Percentiles rank a stretch among this genome's conserved stretches.
These are phyloP conservation scores for Tulasnella sp. DNA, from an alignment of 768 basidiomycete species.

Conservation along the genomic window DNA sequence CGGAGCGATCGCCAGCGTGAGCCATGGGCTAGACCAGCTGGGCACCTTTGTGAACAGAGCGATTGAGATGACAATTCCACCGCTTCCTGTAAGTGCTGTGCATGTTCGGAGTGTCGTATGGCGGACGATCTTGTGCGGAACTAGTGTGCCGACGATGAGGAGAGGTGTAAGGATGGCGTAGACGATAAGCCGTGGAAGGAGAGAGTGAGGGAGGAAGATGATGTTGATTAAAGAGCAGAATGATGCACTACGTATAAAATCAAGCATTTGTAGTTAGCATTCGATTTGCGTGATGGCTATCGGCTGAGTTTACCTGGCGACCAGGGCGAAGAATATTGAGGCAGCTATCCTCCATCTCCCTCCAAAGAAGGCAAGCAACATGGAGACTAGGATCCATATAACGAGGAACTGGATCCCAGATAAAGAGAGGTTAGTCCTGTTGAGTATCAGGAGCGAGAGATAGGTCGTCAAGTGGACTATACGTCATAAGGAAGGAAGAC, in stretches of 20 bases:
- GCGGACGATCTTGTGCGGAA: slow-evolving; percentile 36
- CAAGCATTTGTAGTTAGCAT: background rate
- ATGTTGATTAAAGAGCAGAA: slow-evolving; percentile 42
- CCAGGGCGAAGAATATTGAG: slow-evolving; percentile 36
- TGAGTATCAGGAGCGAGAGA: slow-evolving; percentile 45
- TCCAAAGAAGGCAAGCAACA: slow-evolving; percentile 37
- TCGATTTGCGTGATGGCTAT: background rate
- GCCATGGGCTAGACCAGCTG: slow-evolving; percentile 44
- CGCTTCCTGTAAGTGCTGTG: slow-evolving; percentile 43
- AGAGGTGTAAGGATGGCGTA: slow-evolving; percentile 29
- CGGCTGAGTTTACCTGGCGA: slow-evolving; percentile 39
- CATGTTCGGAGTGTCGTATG: slow-evolving; percentile 41
- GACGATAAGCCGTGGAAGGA: slow-evolving; percentile 38
- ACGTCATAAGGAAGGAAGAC: slow-evolving; percentile 12
- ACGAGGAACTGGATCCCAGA: slow-evolving; percentile 45
- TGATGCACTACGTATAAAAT: slow-evolving; percentile 26
- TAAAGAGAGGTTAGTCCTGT: slow-evolving; percentile 33
- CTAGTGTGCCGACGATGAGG: slow-evolving; percentile 31
- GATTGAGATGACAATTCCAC: slow-evolving; percentile 42
- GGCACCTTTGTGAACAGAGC: slow-evolving; percentile 36
- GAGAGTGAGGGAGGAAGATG: slow-evolving; percentile 39
- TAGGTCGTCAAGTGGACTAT: slow-evolving; percentile 51
- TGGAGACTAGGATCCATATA: slow-evolving; percentile 44
- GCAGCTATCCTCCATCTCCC: slow-evolving; percentile 46
- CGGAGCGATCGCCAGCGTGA: slow-evolving; percentile 52